Base-by-base conservation (phyloP, 345 rosid genomes). In the Citrus cavaleriei region DNA sequence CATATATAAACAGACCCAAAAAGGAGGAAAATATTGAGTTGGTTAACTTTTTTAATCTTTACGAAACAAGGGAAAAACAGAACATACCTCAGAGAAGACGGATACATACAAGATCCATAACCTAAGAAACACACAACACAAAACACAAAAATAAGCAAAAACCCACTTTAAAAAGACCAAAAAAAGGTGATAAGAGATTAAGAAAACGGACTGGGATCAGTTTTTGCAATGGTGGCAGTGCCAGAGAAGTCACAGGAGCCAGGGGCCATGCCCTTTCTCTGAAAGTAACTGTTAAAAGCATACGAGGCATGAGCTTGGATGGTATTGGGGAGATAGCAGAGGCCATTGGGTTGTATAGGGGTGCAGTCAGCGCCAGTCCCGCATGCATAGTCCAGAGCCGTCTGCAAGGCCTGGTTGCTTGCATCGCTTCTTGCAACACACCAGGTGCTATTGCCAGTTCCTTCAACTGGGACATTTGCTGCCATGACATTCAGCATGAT, bases 221-320 rank as follows among this genome's bases (percentile, higher is more conserved):
- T 89, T 83, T 68, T 84, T n/a, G 95, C 91, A 30, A 90, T 34
- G 68, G 88, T 91, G 69, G 97, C 93, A 19, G 95, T 87, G 83
- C 93, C 94, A 3, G 93, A 82, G 73, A 93, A 93, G 86, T 93
- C 91, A 65, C 97, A 93, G 25, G 97, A 91, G 70, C 94, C 94
- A 72, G 95, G 90, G 28, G 91, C 91, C 93, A 91, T 89, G 78
- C 57, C 70, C 70, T 83, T 85, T 71, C 92, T 88, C 35, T 91
- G 94, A 75, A 77, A 93, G 82, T 85, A 93, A 84, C 95, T 93
- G 70, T 93, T 91, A 86, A 90, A 93, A 32, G 97, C 94, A 67
- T 91, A 93, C 46, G 97, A 93, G 32, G 97, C 90, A 42, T 93
- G 97, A 35, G 94, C 95, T 27, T 83, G 90, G 27, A 91, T 46